Base-by-base conservation (phyloP, 768 basidiomycete genomes). In the Mycena haematopus region DNA sequence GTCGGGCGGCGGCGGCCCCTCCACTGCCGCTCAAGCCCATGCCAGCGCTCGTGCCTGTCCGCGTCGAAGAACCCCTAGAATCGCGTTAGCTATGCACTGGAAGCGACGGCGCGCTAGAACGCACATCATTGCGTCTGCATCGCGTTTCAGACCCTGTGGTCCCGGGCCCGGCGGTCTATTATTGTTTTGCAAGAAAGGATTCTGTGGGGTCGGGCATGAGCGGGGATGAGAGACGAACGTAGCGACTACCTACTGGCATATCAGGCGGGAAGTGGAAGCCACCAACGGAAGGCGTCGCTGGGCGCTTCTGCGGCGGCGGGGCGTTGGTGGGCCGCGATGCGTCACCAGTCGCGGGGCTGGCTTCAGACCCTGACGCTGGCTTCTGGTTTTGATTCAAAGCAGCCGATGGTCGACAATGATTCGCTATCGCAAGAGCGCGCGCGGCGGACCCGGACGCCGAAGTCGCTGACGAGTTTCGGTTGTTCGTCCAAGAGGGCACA, bases 221-320 rank as follows among this genome's bases (percentile, higher is more conserved):
- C 2, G 19, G 8, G 40, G 17, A 45, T 6, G 21, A 10, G 15
- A 53, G 45, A 29, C 22, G 22, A 7, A 17, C 21, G 14, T 25
- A 45, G 9, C 10, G 35, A 24, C 9, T 65, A 84, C 85, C 51
- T 22, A 67, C 66, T 36, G 58, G 55, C 73, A 78, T 71, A 24
- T 79, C 82, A 52, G 79, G 72, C 0, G 82, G 81, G 58, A 81
- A 80, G 67, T 83, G 77, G 66, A 82, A 86, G 2, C 82, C 83
- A 27, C 84, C 84, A 60, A 78, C 73, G 2, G 82, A 77, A 24
- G 77, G 78, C 40, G 75, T 73, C 19, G 69, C 35, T 14, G 75
- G 68, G 36, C 72, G 72, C 58, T 69, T 65, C 56, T 21, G 60
- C 21, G 49, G 38, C 8, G 56, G 21, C 24, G 36, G 25, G 33